Evolutionary conservation across 345 rosid species (phyloP).

Genomic region (Brassica incana): DNA sequence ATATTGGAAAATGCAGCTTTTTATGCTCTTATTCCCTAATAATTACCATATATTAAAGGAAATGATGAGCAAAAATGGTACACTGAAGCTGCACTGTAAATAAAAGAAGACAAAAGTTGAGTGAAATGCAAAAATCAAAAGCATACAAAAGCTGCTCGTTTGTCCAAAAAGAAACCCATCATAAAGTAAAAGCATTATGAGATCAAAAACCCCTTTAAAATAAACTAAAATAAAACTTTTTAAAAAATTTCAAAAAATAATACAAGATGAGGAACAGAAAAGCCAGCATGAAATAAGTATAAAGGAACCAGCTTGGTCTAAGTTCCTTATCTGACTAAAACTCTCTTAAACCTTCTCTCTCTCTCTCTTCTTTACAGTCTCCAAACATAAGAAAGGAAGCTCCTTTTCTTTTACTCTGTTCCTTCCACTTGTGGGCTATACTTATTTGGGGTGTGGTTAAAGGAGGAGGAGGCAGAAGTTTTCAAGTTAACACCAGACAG

Average conservation of each 20-base stretch:
- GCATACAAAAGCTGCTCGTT: constrained; percentile 45
- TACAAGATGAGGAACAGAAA: constrained; percentile 34
- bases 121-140: constrained; percentile 44
- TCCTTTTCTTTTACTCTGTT: constrained; percentile 12
- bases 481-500: constrained; percentile 13
- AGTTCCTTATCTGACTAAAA: constrained; percentile 39
- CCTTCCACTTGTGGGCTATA: constrained; percentile 13
- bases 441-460: constrained; percentile 23
- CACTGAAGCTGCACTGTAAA: constrained; percentile 39
- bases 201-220: constrained; percentile 30
- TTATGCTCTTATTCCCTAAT: constrained; percentile 38
- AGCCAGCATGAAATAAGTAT: constrained; percentile 42
- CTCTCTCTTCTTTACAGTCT: constrained; percentile 32
- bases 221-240: neutral
- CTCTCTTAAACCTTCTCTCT: constrained; percentile 33
- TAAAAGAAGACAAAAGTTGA: constrained; percentile 29
- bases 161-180: constrained; percentile 47
- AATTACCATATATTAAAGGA: constrained; percentile 36
- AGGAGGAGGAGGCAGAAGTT: constrained; percentile 12
- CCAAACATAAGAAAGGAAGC: constrained; percentile 37
- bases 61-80: constrained; percentile 34
- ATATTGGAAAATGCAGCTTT: constrained; percentile 20
- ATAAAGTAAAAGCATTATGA: constrained; percentile 41
- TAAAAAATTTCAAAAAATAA: constrained; percentile 19
- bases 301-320: constrained; percentile 40